Evolutionary conservation across 2,329 filamentous ascomycete species (phyloP).

Genomic region (Penicillium sp.): DNA sequence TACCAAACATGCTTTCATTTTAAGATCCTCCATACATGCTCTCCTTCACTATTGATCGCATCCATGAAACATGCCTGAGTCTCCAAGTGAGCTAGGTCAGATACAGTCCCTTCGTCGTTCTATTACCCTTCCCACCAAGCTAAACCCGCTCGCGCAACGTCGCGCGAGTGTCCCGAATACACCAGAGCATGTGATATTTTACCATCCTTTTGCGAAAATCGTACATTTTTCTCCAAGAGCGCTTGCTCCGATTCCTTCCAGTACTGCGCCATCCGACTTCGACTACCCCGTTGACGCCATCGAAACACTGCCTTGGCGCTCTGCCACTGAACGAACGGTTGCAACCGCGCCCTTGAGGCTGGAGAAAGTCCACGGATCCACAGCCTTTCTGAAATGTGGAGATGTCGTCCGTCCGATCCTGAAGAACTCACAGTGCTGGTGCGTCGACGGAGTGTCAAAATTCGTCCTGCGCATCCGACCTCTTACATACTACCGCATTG

Average conservation of each 20-base stretch:
- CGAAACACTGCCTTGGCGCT: slow-evolving; percentile 68
- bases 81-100: slow-evolving; percentile 29
- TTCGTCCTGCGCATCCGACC: slow-evolving; percentile 84
- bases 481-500: slow-evolving; percentile 86
- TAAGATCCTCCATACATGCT: slow-evolving; percentile 4
- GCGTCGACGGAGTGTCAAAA: slow-evolving; percentile 75
- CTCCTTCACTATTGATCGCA: slow-evolving; percentile 8
- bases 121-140: slow-evolving; percentile 37
- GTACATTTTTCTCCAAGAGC: slow-evolving; percentile 56
- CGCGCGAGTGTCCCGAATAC: slow-evolving; percentile 26
- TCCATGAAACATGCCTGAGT: slow-evolving; percentile 33
- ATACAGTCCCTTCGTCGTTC: slow-evolving; percentile 34
- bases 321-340: slow-evolving; percentile 73
- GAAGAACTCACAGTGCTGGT: slow-evolving; percentile 90
- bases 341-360: slow-evolving; percentile 78
- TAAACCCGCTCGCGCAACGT: slow-evolving; percentile 30
- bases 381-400: slow-evolving; percentile 83
- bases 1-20: slow-evolving; percentile 8
- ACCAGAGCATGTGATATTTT: slow-evolving; percentile 57
- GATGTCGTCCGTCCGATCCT: slow-evolving; percentile 80
- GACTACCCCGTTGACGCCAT: slow-evolving; percentile 51
- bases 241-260: slow-evolving; percentile 43
- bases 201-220: slow-evolving; percentile 69
- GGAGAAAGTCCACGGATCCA: slow-evolving; percentile 79
- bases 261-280: slow-evolving; percentile 40